A percentile compares a stretch with the other conserved stretches of the same genome.
These are phyloP conservation scores for Claviceps africana DNA, from an alignment of 2,329 filamentous ascomycete species.

Conservation along the genomic window DNA sequence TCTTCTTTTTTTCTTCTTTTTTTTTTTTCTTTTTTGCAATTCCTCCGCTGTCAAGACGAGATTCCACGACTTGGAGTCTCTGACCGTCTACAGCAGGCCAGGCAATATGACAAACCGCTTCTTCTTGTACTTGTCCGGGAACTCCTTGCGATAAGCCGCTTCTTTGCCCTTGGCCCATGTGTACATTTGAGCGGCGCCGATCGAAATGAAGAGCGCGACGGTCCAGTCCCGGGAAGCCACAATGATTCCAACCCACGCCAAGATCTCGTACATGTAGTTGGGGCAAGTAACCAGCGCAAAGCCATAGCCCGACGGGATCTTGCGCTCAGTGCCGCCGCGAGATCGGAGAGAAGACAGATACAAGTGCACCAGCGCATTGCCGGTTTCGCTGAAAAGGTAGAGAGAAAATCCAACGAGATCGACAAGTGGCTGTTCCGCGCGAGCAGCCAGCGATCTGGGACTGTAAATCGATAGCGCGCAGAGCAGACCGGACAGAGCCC, in stretches of 20 bases:
- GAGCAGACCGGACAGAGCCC: conserved; percentile 66
- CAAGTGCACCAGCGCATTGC: conserved; percentile 68
- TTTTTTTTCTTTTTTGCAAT: no score
- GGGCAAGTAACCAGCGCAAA: conserved; percentile 85
- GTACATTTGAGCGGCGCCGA: conserved; percentile 69
- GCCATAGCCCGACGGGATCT: conserved; percentile 74
- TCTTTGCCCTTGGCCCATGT: conserved; percentile 89
- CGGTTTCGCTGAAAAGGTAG: conserved; percentile 64
- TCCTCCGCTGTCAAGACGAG: background rate
- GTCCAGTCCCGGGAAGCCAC: conserved; percentile 67
- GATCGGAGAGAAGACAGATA: conserved; percentile 66
- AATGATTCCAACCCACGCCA: conserved; percentile 76
- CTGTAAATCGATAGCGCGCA: conserved; percentile 77
- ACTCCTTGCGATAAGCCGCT: conserved; percentile 74
- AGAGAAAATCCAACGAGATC: conserved; percentile 57
- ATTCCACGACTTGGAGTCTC: background rate
- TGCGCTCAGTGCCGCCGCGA: conserved; percentile 68
- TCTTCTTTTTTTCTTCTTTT: no score
- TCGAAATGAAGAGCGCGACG: conserved; percentile 59
- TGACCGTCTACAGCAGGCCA: conserved; percentile 47
- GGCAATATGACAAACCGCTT: conserved; percentile 79
- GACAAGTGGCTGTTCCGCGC: conserved; percentile 31
- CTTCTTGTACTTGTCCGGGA: conserved; percentile 87
- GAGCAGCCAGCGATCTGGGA: conserved; percentile 55
- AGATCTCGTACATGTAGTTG: conserved; percentile 89